Evolutionary conservation across 768 basidiomycete species (phyloP), one percentile per base, ranked within the genome.

Genomic region (Lactarius evosmus): DNA sequence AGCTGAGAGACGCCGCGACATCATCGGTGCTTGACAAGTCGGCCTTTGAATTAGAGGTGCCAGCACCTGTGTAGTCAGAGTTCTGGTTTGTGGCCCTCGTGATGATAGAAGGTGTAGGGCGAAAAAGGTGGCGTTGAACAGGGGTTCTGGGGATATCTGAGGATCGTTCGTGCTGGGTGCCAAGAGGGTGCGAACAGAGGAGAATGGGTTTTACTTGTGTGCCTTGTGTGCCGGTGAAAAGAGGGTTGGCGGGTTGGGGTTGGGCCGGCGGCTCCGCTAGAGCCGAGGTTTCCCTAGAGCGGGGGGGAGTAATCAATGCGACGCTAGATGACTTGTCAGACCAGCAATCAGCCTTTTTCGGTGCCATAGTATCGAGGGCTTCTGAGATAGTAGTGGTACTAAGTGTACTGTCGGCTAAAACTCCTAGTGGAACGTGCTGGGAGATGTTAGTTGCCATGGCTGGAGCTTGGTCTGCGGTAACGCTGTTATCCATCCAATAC

Each of bases 401-500:
- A 9, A 46, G 5, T 30, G 16, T 9, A n/a, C 11, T 27, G 22
- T 59, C 19, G 17, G 27, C 41, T 11, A 54, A 32, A n/a, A 36
- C 34, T 14, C 19, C 41, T 17, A 54, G 32, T 2, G 27, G 52
- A 5, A 29, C 44, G 57, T 19, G 58, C n/a, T 11, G 41, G 25
- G 52, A 8, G 50, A 19, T 17, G 22, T 32, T 27, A 7, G 30
- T 29, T 25, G 22, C 25, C 30, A 36, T 29, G 5, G 3, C 12
- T 6, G 46, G 22, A 49, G 16, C 11, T 11, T 27, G 36, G n/a
- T 11, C 30, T 8, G 22, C 33, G 25, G 32, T 16, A n/a, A 61
- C n/a, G 59, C 32, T 61, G 32, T 41, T 34, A 17, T 56, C 54
- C 64, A 61, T 65, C 64, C 64, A 65, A 30, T 56, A 65, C 27